Conservation (phyloP, 768 basidiomycete species). For the Trametes coccinea region DNA sequence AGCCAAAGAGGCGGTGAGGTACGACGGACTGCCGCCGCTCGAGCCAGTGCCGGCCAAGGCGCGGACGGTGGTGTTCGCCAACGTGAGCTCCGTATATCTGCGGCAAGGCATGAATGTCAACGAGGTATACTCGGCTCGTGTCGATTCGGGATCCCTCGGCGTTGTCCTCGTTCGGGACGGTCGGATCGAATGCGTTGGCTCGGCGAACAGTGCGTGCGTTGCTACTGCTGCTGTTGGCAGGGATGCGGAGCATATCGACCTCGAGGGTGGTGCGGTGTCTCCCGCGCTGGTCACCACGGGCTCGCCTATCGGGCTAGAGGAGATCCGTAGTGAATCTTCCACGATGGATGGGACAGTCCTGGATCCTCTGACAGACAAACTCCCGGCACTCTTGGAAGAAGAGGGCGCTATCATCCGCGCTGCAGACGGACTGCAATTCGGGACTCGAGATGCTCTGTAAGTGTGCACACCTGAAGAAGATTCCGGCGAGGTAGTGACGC, state of each 20-base stretch:
- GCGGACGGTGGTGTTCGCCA: constrained; percentile 58
- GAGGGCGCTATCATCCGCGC: constrained; percentile 52
- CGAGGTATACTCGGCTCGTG: constrained; percentile 33
- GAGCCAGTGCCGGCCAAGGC: constrained; percentile 36
- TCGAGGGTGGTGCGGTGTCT: constrained; percentile 64
- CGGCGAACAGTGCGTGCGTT: constrained; percentile 25
- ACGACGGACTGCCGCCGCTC: constrained; percentile 69
- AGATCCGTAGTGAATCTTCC: constrained; percentile 63
- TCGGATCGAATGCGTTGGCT: constrained; percentile 52
- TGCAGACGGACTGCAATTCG: constrained; percentile 72
- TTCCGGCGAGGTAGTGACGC: neutral
- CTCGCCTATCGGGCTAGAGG: constrained; percentile 63
- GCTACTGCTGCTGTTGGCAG: constrained; percentile 1
- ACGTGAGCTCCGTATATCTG: constrained; percentile 55
- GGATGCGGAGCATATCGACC: constrained; percentile 44
- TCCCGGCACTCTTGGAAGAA: constrained; percentile 39
- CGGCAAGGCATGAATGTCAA: constrained; percentile 34
- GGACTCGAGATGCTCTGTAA: constrained; percentile 57
- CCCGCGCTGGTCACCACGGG: constrained; percentile 68
- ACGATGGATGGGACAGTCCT: constrained; percentile 54
- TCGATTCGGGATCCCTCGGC: constrained; percentile 16
- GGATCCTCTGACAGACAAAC: constrained; percentile 42
- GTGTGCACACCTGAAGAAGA: constrained; percentile 4
- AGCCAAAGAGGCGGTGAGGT: constrained; percentile 50
- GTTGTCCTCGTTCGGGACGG: constrained; percentile 58